A percentile compares a stretch with the other conserved stretches of the same genome.
phyloP scores from a whole-genome alignment of 1,139 yeast species.

The Entelexis paramagnoliae region DNA sequence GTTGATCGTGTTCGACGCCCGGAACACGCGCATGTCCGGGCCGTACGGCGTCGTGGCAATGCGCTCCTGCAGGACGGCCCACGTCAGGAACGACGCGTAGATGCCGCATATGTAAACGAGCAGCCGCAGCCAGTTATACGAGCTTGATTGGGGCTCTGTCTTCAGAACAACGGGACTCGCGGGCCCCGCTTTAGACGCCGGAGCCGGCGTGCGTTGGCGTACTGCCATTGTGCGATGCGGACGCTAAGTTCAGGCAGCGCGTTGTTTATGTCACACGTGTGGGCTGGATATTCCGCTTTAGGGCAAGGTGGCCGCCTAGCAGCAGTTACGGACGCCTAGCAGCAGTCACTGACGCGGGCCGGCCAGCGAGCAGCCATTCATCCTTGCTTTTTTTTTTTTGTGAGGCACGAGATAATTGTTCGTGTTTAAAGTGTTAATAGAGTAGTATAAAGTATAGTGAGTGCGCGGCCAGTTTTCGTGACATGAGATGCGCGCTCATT shows the following conservation, averaged over 20 bases:
- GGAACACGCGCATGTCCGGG: constrained; percentile 45
- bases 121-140: constrained; percentile 7
- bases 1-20: constrained; percentile 68
- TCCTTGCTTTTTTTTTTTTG: no score
- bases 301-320: background rate
- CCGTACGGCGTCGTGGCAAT: constrained; percentile 74
- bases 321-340: no score
- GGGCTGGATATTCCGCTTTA: background rate
- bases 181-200: background rate
- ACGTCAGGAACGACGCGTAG: constrained; percentile 71
- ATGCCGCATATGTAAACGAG: constrained; percentile 56
- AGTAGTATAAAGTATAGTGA: no score
- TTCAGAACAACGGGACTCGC: background rate
- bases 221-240: background rate
- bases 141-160: background rate
- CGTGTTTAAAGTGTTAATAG: no score
- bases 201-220: background rate
- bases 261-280: constrained; percentile 2
- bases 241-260: background rate
- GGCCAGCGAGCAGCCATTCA: no score
- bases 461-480: no score
- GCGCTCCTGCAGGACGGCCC: constrained; percentile 90
- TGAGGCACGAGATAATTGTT: no score
- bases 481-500: no score
- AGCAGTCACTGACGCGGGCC: no score